Evolutionary conservation across 2,329 filamentous ascomycete species (phyloP), one percentile per base, ranked within the genome.

Genomic region (Trichoderma koningiopsis): DNA sequence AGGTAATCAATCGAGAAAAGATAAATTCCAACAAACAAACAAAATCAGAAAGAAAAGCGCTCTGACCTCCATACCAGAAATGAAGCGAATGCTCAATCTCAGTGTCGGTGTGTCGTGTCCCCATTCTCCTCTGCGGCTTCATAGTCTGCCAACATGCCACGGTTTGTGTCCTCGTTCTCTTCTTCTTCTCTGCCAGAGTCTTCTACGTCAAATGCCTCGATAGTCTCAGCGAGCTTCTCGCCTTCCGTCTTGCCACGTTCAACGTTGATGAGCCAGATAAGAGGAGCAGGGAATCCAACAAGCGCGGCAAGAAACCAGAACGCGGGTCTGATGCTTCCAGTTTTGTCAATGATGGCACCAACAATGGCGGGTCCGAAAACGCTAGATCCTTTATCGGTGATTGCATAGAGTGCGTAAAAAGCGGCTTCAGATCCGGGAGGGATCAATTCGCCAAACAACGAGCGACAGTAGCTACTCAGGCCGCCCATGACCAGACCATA

Each of bases 401-500:
- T 97, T 43, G 96, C 96, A 77, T 98, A 99, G 1, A 99, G 84
- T 0, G 95, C 94, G 77, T 97, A 99, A 77, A 99, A 99, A 0
- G 95, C 94, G 0, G 96, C 94, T 80, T 99, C 96, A 35, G 92
- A 96, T 4, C 96, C 96, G 0, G 93, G 93, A 1, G 96, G 96
- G 68, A 99, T 97, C 68, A 99, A 85, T 79, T 98, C 94, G 49
- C 94, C 94, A 77, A 93, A 99, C 5, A 99, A 85, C 71, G 92
- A 94, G 53, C 96, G 91, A 77, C 96, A 98, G 80, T 98, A 97
- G 29, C 91, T 92, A 69, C 92, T 93, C 52, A 99, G 82, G 0
- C 96, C 96, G n/a, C 96, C 96, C 35, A 98, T 88, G 2, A 98
- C 94, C 61, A 99, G 88, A 0, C 96, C 96, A 79, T 97, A 98